Evolutionary conservation across 2,329 filamentous ascomycete species (phyloP), one percentile per base, ranked within the genome.

Genomic region (Neurospora crassa): DNA sequence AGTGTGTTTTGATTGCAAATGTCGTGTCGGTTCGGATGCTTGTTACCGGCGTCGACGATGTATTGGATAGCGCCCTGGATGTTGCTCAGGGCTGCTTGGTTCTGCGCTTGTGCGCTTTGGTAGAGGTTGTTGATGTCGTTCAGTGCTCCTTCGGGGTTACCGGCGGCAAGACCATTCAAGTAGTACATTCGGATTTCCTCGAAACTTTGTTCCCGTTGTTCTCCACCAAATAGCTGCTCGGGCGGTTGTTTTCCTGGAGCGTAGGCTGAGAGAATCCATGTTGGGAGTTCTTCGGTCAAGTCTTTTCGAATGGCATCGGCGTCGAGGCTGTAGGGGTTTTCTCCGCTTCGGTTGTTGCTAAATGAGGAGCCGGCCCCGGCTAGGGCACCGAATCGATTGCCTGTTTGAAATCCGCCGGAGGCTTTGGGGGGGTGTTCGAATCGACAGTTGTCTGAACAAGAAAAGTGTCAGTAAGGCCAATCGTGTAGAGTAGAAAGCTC

Each of bases 241-340:
- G 94, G 94, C 1, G 91, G 89, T 76, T 94, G 88, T 76, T 84
- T 86, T 4, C 91, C 91, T 0, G 94, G 94, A 0, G 90, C 92
- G 80, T 97, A 98, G 29, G 91, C 87, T 1, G 94, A 97, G 34
- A 97, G 86, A 5, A 96, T 90, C 92, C 94, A 98, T 84, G 88
- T 82, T 20, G 95, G 95, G 10, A 87, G 86, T 72, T 96, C 92
- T 29, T 85, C 84, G 0, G 85, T 87, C 67, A 96, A 84, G 78
- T 96, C 93, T 70, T 82, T 81, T 72, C 86, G 85, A 75, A 96
- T 90, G 2, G 81, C 82, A 0, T 88, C 87, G 59, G 82, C 81
- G n/a, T 82, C 87, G 53, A 94, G 80, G 67, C 81, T 84, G 78
- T 88, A 88, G 5, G 83, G 74, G 20, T 73, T 70, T 73, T 71